Base-by-base conservation (phyloP, 2,329 filamentous ascomycete species). In the Mollisiaceae sp. region DNA sequence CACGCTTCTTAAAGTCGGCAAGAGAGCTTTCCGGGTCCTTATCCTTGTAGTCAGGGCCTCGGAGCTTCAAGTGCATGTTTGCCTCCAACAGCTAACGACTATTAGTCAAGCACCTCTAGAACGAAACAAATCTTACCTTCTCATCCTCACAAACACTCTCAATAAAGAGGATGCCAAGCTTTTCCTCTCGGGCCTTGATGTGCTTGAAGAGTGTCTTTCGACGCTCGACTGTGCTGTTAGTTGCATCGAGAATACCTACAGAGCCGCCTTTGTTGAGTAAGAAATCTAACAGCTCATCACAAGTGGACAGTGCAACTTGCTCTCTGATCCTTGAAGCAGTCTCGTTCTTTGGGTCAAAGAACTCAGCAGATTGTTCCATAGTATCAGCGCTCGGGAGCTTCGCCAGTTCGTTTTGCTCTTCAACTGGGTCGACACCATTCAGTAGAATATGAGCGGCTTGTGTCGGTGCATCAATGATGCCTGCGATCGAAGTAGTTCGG, bases 31-130 rank as follows among this genome's bases (percentile, higher is more conserved):
- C 80, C 0, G 95, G 94, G 73, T 99, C 94, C 79, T 97, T 96
- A 76, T 93, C 92, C 74, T 91, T 92, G 81, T 99, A 99, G 78
- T 99, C 95, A 0, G 95, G 95, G 0, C 95, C 95, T 3, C 92
- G 96, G 8, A 98, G 87, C 82, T 98, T 98, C 68, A 98, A 82
- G 35, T 94, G 93, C 93, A 98, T 98, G 75, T 98, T 98, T 20
- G 94, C 92, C 78, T 98, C 94, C 43, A 98, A 83, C 32, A 98
- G 82, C 78, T 88, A 67, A 8, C 50, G 35, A 22, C 36, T 24
- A 41, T 71, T 66, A 72, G 67, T 52, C 9, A 45, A 12, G 9
- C 24, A 52, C 39, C 60, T 60, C 18, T 9, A 2, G 55, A 22
- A 15, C 9, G 38, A 14, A 20, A 24, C 41, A 11, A 14, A 52